A percentile compares a stretch with the other conserved stretches of the same genome.
phyloP scores from a whole-genome alignment of 2,329 filamentous ascomycete genomes.

The Diaporthe velutina region DNA sequence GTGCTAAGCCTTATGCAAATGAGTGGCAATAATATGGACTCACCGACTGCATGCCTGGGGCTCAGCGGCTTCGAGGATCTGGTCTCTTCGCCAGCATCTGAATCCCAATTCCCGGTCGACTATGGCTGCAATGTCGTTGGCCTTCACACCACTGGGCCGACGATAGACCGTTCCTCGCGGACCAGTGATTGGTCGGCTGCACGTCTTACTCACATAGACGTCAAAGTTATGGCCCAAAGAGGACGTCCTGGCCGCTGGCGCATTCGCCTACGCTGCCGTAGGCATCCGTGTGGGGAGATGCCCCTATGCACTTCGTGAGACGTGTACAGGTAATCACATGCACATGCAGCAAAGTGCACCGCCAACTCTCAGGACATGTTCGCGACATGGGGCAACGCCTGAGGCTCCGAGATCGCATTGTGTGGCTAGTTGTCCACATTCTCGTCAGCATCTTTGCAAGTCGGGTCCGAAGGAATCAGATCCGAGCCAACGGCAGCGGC shows the following conservation, averaged over 20 bases:
- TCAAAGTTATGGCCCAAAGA: background rate
- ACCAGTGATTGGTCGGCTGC: slow-evolving; percentile 3
- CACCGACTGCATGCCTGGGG: slow-evolving; percentile 20
- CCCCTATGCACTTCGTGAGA: slow-evolving; percentile 23
- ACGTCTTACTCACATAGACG: background rate
- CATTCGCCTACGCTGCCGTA: background rate
- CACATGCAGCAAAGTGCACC: slow-evolving; percentile 4
- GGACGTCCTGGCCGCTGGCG: slow-evolving; percentile 1
- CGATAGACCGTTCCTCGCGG: background rate
- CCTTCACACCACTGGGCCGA: slow-evolving; percentile 6
- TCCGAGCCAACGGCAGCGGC: background rate
- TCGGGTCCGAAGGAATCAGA: slow-evolving; percentile 1
- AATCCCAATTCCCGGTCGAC: slow-evolving; percentile 1
- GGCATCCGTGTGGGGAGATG: slow-evolving; percentile 16
- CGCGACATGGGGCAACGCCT: background rate
- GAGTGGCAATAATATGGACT: slow-evolving; percentile 1
- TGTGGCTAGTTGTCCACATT: background rate
- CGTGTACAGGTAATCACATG: slow-evolving; percentile 4
- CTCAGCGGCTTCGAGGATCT: slow-evolving; percentile 13
- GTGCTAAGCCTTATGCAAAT: slow-evolving; percentile 24
- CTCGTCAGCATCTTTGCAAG: background rate
- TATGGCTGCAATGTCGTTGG: slow-evolving; percentile 17
- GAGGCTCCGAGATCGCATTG: background rate
- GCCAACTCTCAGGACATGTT: background rate
- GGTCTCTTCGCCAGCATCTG: slow-evolving; percentile 10